These are phyloP conservation scores for Heritiera fomes DNA, from an alignment of 345 rosid genomes.

Conservation along the genomic window DNA sequence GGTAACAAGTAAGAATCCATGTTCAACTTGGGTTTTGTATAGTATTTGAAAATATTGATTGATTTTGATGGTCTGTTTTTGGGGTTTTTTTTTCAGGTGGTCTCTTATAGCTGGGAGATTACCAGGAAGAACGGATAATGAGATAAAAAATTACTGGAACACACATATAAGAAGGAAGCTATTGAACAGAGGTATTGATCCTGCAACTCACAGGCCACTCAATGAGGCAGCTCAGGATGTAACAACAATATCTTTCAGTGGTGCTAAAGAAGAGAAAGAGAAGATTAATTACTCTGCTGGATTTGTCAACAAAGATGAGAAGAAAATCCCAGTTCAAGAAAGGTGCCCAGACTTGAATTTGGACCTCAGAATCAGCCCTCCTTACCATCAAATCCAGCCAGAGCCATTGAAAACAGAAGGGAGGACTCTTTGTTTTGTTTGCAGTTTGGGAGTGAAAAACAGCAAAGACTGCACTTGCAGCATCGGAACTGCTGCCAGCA, in stretches of 20 bases:
- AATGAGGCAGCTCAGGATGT: slow-evolving; percentile 34
- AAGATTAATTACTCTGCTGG: slow-evolving; percentile 17
- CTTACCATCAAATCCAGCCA: slow-evolving; percentile 41
- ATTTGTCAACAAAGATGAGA: slow-evolving; percentile 34
- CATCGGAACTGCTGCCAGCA: slow-evolving; percentile 25
- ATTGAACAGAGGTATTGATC: slow-evolving; percentile 65
- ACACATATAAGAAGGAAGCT: slow-evolving; percentile 73
- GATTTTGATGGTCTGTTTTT: neutral
- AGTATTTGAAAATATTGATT: neutral
- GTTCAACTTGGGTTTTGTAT: neutral
- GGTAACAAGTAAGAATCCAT: slow-evolving; percentile 63
- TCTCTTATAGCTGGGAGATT: slow-evolving; percentile 71
- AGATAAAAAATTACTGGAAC: slow-evolving; percentile 81
- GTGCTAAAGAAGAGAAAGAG: slow-evolving; percentile 26
- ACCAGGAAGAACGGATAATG: slow-evolving; percentile 78
- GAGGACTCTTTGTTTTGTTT: slow-evolving; percentile 39
- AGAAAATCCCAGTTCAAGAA: slow-evolving; percentile 35
- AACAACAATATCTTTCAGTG: slow-evolving; percentile 43
- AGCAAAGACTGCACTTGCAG: slow-evolving; percentile 59
- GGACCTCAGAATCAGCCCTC: slow-evolving; percentile 86
- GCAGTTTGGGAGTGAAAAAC: slow-evolving; percentile 57
- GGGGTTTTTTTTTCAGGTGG: slow-evolving; percentile 25
- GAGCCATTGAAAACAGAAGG: slow-evolving; percentile 30
- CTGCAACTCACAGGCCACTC: slow-evolving; percentile 57
- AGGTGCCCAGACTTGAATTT: slow-evolving; percentile 78